Base-by-base conservation (phyloP, 2,329 filamentous ascomycete species). In the Diplodia scrobiculata region DNA sequence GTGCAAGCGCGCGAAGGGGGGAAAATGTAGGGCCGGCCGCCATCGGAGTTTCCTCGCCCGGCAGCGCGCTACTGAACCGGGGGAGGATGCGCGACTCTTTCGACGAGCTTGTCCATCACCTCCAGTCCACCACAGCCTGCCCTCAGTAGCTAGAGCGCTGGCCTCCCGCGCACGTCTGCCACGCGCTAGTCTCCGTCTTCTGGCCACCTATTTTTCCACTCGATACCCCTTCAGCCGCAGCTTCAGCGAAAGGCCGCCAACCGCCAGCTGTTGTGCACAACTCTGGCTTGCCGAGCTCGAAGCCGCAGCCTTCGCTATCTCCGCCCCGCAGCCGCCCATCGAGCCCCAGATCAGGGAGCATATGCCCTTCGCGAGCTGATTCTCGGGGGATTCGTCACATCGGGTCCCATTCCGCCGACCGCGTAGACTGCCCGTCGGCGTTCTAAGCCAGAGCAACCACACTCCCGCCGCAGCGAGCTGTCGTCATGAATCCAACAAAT, bases 401-500 rank as follows among this genome's bases (percentile, higher is more conserved):
- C 47, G 48, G 53, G 48, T 53, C 58, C 58, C 60, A 47, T 63
- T 63, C 25, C 52, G 21, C 50, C 47, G 48, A 19, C 48, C 60
- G 48, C 19, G 13, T 50, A 48, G 5, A 3, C 41, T 10, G 19
- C 52, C n/a, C 34, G 32, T 34, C 29, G 13, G 27, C n/a, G 48
- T 29, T 25, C 29, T 29, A 25, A 25, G 29, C 29, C 58, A 25
- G n/a, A 59, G 50, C 54, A 59, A 59, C 34, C 47, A 10, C 10
- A 65, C 29, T 27, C 65, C 51, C 14, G 45, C 54, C 53, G 58
- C 50, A 32, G 50, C 36, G 36, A 50, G 17, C 45, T 36, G 50
- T 62, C 48, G 27, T 32, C 55, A 79, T 79, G 77, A 79, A 78
- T 71, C 73, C 76, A 72, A 72, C 75, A 68, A 75, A 77, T 73